phyloP scores from a whole-genome alignment of 2,329 filamentous ascomycete genomes.

The Colletotrichum tofieldiae region DNA sequence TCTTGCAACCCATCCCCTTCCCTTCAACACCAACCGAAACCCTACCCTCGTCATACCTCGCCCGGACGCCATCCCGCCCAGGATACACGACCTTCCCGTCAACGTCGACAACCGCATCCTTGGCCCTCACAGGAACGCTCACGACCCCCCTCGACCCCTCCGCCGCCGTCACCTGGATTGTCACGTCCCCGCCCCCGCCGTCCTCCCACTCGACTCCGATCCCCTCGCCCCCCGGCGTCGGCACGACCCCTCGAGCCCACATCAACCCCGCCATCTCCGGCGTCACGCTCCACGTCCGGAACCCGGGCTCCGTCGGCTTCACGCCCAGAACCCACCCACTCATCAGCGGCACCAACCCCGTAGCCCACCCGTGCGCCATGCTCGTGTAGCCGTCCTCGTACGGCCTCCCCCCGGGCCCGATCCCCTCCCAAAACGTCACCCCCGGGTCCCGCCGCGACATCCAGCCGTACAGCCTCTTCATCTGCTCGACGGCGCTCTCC shows the following conservation, averaged over 20 bases:
- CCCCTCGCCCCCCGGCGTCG: slow-evolving; percentile 55
- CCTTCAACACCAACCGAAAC: slow-evolving; percentile 34
- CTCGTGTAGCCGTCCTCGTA: slow-evolving; percentile 65
- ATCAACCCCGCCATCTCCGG: slow-evolving; percentile 55
- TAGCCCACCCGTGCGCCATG: slow-evolving; percentile 67
- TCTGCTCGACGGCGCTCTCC: slow-evolving; percentile 60
- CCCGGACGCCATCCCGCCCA: background rate
- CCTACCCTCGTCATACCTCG: slow-evolving; percentile 7
- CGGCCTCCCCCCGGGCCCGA: slow-evolving; percentile 58
- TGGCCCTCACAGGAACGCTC: slow-evolving; percentile 45
- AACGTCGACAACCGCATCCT: slow-evolving; percentile 37
- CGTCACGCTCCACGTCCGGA: slow-evolving; percentile 57
- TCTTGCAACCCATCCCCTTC: background rate
- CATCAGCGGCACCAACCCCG: slow-evolving; percentile 64
- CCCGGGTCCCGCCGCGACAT: slow-evolving; percentile 64
- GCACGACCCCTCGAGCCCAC: slow-evolving; percentile 62
- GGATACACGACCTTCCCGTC: slow-evolving; percentile 44
- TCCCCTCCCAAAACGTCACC: slow-evolving; percentile 67
- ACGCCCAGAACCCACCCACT: slow-evolving; percentile 64
- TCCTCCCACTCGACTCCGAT: slow-evolving; percentile 58
- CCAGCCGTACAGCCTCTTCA: slow-evolving; percentile 64
- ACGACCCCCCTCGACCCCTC: slow-evolving; percentile 49
- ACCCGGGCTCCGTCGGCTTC: slow-evolving; percentile 60
- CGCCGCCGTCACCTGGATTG: slow-evolving; percentile 52
- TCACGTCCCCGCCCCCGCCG: slow-evolving; percentile 43